Evolutionary conservation across 2,329 filamentous ascomycete species (phyloP), one percentile per base, ranked within the genome.

Genomic region (Nemania serpens): DNA sequence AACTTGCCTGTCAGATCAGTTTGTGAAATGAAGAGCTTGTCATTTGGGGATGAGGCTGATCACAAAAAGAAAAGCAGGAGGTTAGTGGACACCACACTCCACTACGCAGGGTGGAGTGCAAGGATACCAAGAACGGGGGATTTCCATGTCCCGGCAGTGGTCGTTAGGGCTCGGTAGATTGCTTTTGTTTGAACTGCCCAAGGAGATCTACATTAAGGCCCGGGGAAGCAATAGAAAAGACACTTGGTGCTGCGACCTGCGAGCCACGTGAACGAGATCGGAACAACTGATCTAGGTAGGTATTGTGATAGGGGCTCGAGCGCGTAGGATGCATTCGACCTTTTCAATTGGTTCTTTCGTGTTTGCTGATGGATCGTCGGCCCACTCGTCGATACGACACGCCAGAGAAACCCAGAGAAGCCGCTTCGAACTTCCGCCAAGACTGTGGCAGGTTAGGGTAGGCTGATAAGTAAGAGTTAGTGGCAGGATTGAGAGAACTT

Each of bases 341-440:
- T 48, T 42, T 49, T 12, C 33, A 18, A 39, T 43, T 18, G 39
- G 18, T 50, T 45, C 45, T 20, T 39, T 50, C 37, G 58, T 12
- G 50, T 51, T 55, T 52, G 29, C 48, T 49, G 55, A 58, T 55
- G 51, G 47, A 43, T 56, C 47, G 42, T 53, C 36, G 37, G 58
- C 43, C 54, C 58, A 62, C 51, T 56, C 36, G 51, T 62, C 37
- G 36, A 61, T 50, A 55, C 51, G 37, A 42, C 47, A 41, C 18
- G 18, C 10, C 33, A 33, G 11, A 22, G 29, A 33, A 7, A 20
- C 17, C 47, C 49, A 52, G 39, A 46, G 17, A 46, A 58, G 37
- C 37, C 58, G 58, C 37, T 55, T 58, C 55, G 13, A 58, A 49
- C 47, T 64, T 51, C 58, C 55, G 58, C 62, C 62, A 64, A 59